Evolutionary conservation across 139 green algal species (phyloP).

Genomic region (Chlorella sp.): DNA sequence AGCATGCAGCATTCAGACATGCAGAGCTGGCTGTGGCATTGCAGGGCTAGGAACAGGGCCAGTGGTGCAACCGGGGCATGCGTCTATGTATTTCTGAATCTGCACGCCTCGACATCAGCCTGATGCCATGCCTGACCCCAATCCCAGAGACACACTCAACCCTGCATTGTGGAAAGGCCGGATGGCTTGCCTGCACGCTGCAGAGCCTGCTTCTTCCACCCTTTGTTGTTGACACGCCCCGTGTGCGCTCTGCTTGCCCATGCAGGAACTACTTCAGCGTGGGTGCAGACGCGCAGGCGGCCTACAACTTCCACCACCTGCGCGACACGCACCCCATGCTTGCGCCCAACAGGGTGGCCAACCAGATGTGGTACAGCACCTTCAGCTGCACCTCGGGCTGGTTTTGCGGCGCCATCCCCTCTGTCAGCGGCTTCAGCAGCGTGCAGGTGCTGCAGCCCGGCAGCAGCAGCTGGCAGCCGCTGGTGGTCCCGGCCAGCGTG

Average conservation of each 20-base stretch:
- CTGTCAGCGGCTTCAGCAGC: not conserved
- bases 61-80: no score
- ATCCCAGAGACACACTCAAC: no score
- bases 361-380: constrained; percentile 68
- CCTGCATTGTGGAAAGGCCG: no score
- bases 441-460: constrained; percentile 10
- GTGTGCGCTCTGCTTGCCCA: constrained; percentile 14
- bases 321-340: constrained; percentile 35
- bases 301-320: constrained; percentile 76
- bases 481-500: constrained; percentile 37
- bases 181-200: no score
- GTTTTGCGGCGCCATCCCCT: constrained; percentile 19
- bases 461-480: constrained; percentile 1
- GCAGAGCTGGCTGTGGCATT: no score
- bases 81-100: no score
- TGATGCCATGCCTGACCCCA: no score
- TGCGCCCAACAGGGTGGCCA: constrained; percentile 31
- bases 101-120: no score
- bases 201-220: no score
- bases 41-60: no score
- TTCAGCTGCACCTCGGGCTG: constrained; percentile 33
- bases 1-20: no score
- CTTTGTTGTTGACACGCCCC: no score
- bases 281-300: constrained; percentile 70
- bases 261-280: constrained; percentile 34